phyloP scores from a whole-genome alignment of 352 stramenopile genomes.

The Phytophthora vignae region DNA sequence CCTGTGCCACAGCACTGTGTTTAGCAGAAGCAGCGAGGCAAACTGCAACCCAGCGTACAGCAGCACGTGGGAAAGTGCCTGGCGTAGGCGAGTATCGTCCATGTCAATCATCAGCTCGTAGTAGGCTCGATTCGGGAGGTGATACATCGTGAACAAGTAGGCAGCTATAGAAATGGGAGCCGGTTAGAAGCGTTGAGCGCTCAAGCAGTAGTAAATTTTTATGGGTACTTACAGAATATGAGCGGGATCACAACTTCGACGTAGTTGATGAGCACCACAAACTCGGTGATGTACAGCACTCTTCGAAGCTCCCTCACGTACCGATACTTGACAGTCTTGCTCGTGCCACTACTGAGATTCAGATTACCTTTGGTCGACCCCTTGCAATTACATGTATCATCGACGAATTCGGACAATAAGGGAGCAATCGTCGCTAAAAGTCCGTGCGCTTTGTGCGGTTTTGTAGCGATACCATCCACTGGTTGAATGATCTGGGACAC shows the following conservation, averaged over 20 bases:
- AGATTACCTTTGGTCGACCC: too few relatives aligned
- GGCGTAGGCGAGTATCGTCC: not conserved
- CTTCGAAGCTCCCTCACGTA: conserved; percentile 15
- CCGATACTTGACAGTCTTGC: too few relatives aligned
- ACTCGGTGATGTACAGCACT: conserved; percentile 56
- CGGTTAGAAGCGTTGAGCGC: not conserved
- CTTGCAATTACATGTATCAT: too few relatives aligned
- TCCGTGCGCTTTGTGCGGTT: not conserved
- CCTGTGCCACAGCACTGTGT: conserved; percentile 1
- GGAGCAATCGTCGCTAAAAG: not conserved
- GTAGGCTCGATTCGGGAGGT: conserved; percentile 4
- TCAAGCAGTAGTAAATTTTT: not conserved
- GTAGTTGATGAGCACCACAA: conserved; percentile 53
- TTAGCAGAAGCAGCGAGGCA: not conserved
- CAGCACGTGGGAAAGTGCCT: conserved; percentile 1
- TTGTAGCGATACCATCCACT: not conserved
- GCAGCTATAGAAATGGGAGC: not conserved
- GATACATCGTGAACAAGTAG: conserved; percentile 7
- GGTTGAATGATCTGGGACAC: not conserved
- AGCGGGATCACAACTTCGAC: conserved; percentile 49
- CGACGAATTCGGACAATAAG: not conserved
- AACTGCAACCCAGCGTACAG: not conserved
- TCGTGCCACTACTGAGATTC: too few relatives aligned
- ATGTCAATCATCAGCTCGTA: conserved; percentile 1
- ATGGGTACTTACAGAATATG: conserved; percentile 54